These are phyloP conservation scores for Cryptococcus sp. DNA, from an alignment of 1,284 basidiomycete species.

Conservation along the genomic window DNA sequence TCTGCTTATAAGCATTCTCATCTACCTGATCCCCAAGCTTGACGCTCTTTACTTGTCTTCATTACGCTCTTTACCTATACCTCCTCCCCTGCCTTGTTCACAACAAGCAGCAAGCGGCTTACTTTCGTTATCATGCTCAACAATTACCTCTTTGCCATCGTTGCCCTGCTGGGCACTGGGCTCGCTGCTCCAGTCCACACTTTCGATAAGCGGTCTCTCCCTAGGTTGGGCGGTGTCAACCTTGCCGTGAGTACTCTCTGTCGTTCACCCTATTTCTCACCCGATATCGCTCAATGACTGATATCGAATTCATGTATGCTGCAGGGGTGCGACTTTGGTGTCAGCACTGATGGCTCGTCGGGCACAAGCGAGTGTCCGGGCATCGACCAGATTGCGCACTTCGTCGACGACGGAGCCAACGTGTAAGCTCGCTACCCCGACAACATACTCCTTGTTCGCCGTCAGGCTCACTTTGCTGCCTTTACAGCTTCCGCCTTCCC, in stretches of 20 bases:
- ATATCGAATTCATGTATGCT: background rate
- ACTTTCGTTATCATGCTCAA: constrained; percentile 4
- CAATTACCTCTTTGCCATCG: constrained; percentile 12
- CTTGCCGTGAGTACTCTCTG: constrained; percentile 32
- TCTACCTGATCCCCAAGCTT: too few species aligned
- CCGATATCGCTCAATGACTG: background rate
- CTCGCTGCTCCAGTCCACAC: constrained; percentile 13
- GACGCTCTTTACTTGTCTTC: background rate
- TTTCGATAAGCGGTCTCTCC: constrained; percentile 30
- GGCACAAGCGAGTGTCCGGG: constrained; percentile 51
- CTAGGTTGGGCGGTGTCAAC: constrained; percentile 42
- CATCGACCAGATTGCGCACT: constrained; percentile 62
- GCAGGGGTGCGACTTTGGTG: constrained; percentile 45
- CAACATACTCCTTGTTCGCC: too few species aligned
- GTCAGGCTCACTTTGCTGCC: too few species aligned
- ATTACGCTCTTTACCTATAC: background rate
- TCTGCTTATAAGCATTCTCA: background rate
- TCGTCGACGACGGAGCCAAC: constrained; percentile 51
- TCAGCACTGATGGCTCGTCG: constrained; percentile 29
- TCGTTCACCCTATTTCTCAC: too few species aligned
- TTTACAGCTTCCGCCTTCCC: constrained; percentile 51
- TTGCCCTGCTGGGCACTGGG: constrained; percentile 14
- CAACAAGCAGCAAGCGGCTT: background rate
- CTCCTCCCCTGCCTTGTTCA: background rate
- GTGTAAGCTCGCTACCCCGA: constrained; percentile 19